Evolutionary conservation across 2,329 filamentous ascomycete genomes (phyloP).

Genomic region (Diplodia sapinea): DNA sequence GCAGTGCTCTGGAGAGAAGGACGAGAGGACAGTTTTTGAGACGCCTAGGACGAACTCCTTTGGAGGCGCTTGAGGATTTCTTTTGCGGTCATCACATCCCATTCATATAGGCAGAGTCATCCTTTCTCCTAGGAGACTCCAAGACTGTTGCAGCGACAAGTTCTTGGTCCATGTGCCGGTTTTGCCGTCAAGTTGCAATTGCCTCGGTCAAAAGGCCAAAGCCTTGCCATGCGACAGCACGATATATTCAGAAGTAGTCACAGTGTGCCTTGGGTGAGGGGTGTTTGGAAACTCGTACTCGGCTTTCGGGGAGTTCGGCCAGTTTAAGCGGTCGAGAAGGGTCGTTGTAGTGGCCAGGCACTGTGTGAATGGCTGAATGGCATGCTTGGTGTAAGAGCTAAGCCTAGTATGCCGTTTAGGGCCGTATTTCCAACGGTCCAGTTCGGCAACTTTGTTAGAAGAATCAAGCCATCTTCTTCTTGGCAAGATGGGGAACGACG

Average conservation of each 20-base stretch:
- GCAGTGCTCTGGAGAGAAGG: too few relatives aligned
- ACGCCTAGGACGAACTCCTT: background rate
- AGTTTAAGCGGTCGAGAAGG: background rate
- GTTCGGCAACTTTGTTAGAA: background rate
- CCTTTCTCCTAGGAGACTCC: background rate
- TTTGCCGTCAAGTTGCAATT: background rate
- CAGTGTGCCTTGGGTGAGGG: background rate
- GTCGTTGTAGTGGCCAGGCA: background rate
- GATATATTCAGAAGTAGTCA: conserved; percentile 1
- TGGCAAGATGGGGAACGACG: background rate
- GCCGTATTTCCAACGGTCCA: too few relatives aligned
- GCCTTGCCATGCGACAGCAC: background rate
- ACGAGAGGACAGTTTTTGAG: background rate
- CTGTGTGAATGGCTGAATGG: background rate
- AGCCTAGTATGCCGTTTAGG: background rate
- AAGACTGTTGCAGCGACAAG: background rate
- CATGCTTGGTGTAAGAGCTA: background rate
- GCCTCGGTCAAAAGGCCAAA: background rate
- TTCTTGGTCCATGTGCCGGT: background rate
- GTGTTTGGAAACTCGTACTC: background rate
- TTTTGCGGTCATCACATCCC: background rate
- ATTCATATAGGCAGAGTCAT: background rate
- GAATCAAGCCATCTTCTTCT: background rate
- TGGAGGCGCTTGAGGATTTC: background rate
- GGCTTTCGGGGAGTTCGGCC: background rate